Evolutionary conservation across 148 eudicot species (phyloP).

Genomic region (Persicaria tinctoria): DNA sequence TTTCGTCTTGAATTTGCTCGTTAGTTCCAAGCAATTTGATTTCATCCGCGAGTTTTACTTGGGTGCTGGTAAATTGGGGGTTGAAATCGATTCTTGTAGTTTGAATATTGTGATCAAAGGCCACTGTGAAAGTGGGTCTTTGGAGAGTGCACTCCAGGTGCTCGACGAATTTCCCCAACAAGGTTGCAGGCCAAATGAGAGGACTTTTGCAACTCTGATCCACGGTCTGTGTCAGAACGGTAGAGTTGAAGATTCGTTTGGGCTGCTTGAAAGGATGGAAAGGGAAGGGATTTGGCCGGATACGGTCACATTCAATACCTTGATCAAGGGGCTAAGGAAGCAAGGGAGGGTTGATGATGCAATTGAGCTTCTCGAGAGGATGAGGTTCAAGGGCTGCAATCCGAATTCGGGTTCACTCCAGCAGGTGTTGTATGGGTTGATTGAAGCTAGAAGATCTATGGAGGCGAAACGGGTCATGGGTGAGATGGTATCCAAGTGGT

Average conservation of each 20-base stretch:
- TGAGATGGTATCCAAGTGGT: too few species aligned
- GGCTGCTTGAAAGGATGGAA: constrained; percentile 66
- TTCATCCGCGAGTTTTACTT: constrained; percentile 43
- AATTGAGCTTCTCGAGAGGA: too few species aligned
- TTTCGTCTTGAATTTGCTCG: constrained; percentile 66
- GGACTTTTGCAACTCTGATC: constrained; percentile 65
- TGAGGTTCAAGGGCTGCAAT: too few species aligned
- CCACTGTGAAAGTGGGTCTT: constrained; percentile 46
- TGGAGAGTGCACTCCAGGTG: constrained; percentile 65
- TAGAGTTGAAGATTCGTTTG: constrained; percentile 56
- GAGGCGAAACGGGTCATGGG: too few species aligned
- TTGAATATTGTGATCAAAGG: constrained; percentile 79
- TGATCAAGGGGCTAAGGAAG: too few species aligned
- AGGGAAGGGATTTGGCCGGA: constrained; percentile 52
- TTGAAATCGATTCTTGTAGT: constrained; percentile 68
- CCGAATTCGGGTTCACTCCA: too few species aligned
- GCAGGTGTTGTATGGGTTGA: too few species aligned
- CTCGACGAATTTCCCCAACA: constrained; percentile 80
- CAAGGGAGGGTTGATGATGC: too few species aligned
- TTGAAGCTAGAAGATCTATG: too few species aligned
- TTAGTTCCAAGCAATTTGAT: constrained; percentile 48
- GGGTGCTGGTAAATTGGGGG: constrained; percentile 44
- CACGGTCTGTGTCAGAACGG: constrained; percentile 56
- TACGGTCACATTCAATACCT: too few species aligned
- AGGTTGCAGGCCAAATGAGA: constrained; percentile 47